Percentiles rank a stretch among this genome's conserved stretches.
These are phyloP conservation scores for Agrostemma githago DNA, from an alignment of 148 eudicot genomes.

Conservation along the genomic window DNA sequence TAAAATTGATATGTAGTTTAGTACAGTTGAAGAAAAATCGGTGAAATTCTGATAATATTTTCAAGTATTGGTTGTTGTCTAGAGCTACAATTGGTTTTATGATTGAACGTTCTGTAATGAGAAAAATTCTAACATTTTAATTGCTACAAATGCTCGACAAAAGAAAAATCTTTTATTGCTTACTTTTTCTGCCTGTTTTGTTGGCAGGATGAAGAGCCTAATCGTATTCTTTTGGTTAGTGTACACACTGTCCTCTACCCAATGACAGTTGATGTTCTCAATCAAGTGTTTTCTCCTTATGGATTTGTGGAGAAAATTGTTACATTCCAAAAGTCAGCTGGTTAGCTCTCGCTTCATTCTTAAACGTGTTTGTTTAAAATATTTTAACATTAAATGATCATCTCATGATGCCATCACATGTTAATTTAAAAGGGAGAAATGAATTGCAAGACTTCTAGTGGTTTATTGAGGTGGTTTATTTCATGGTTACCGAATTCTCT, in stretches of 20 bases:
- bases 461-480: background rate
- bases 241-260: slow-evolving; percentile 39
- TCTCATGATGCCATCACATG: background rate
- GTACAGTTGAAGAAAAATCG: background rate
- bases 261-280: slow-evolving; percentile 42
- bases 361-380: background rate
- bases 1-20: no score
- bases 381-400: background rate
- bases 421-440: no score
- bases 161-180: background rate
- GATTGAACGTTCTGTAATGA: background rate
- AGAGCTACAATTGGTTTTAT: background rate
- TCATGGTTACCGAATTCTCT: no score
- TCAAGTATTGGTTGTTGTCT: background rate
- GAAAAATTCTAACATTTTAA: background rate
- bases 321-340: slow-evolving; percentile 46
- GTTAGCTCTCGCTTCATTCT: slow-evolving; percentile 23
- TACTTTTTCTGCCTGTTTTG: slow-evolving; percentile 4
- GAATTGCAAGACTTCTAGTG: background rate
- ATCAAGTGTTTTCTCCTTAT: slow-evolving; percentile 38
- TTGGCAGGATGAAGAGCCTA: slow-evolving; percentile 37
- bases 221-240: slow-evolving; percentile 40
- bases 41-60: background rate
- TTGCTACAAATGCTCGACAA: background rate
- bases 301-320: slow-evolving; percentile 47